Evolutionary conservation across 495 filamentous ascomycete species (phyloP).

Genomic region (Choiromyces venosus): DNA sequence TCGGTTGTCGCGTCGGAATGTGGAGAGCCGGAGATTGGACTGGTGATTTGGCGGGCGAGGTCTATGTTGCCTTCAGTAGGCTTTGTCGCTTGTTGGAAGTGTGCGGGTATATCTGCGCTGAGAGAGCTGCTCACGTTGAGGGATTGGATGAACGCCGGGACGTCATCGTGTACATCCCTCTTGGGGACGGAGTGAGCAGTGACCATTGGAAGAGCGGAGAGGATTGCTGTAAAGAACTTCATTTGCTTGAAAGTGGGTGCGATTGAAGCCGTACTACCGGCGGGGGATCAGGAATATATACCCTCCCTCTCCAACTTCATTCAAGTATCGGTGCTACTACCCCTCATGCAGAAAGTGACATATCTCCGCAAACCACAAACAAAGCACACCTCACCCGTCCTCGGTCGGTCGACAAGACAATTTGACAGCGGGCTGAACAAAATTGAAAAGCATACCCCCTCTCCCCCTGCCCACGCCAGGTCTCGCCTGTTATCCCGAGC

Average conservation of each 20-base stretch:
- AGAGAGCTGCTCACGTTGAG: background rate
- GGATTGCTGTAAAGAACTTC: background rate
- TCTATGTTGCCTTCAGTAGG: background rate
- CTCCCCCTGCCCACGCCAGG: too few species aligned
- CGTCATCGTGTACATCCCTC: background rate
- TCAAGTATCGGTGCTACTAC: background rate
- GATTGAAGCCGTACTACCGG: background rate
- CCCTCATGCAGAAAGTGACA: background rate
- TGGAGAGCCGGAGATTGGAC: background rate
- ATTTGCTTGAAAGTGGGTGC: background rate
- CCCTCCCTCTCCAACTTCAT: too few species aligned
- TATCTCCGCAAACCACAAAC: too few species aligned
- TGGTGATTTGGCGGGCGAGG: background rate
- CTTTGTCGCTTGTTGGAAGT: background rate
- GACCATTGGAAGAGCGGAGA: background rate
- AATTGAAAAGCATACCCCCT: too few species aligned
- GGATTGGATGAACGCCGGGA: background rate
- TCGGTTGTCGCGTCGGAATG: background rate
- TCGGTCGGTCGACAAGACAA: too few species aligned
- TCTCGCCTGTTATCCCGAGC: too few species aligned
- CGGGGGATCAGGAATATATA: background rate
- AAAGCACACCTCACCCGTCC: too few species aligned
- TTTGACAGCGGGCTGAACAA: too few species aligned
- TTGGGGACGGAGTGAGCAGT: background rate
- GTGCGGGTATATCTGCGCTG: background rate